These are phyloP conservation scores for Penicillium concentricum DNA, from an alignment of 2,329 filamentous ascomycete genomes.

Conservation along the genomic window DNA sequence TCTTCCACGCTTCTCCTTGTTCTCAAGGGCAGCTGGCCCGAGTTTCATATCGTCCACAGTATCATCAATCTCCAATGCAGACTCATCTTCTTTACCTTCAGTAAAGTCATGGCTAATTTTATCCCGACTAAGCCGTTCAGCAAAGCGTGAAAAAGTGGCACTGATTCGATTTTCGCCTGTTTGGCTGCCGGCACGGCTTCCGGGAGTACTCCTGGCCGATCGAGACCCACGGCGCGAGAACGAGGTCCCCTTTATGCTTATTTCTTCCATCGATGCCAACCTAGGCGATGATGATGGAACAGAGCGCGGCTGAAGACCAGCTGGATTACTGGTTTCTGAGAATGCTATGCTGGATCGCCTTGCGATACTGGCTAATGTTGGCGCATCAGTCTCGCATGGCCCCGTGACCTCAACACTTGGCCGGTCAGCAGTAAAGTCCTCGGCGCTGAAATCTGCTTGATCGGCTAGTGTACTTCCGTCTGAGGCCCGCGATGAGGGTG, in stretches of 20 bases:
- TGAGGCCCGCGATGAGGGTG: slow-evolving; percentile 29
- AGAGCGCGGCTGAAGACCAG: slow-evolving; percentile 20
- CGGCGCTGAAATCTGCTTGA: slow-evolving; percentile 7
- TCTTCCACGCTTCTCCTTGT: slow-evolving; percentile 25
- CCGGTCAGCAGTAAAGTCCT: slow-evolving; percentile 28
- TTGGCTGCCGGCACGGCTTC: slow-evolving; percentile 38
- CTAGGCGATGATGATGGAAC: slow-evolving; percentile 26
- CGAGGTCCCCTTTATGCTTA: slow-evolving; percentile 17
- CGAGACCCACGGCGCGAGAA: slow-evolving; percentile 33
- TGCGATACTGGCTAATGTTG: slow-evolving; percentile 15
- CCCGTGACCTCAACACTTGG: slow-evolving; percentile 41
- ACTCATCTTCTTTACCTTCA: slow-evolving; percentile 30
- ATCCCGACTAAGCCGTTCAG: slow-evolving; percentile 33
- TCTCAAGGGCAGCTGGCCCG: slow-evolving; percentile 15
- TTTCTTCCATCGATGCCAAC: slow-evolving; percentile 28
- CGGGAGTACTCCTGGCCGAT: slow-evolving; percentile 31
- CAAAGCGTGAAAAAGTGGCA: slow-evolving; percentile 37
- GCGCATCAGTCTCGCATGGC: slow-evolving; percentile 24
- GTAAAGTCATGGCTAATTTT: slow-evolving; percentile 28
- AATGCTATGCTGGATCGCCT: slow-evolving; percentile 32
- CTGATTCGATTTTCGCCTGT: slow-evolving; percentile 37
- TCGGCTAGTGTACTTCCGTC: slow-evolving; percentile 18
- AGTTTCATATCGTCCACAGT: slow-evolving; percentile 15
- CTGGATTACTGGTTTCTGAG: slow-evolving; percentile 20
- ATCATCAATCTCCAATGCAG: slow-evolving; percentile 22